Evolutionary conservation across 257 asterid genomes (phyloP), one percentile per base, ranked within the genome.

Genomic region (Gentiana macrophylla): DNA sequence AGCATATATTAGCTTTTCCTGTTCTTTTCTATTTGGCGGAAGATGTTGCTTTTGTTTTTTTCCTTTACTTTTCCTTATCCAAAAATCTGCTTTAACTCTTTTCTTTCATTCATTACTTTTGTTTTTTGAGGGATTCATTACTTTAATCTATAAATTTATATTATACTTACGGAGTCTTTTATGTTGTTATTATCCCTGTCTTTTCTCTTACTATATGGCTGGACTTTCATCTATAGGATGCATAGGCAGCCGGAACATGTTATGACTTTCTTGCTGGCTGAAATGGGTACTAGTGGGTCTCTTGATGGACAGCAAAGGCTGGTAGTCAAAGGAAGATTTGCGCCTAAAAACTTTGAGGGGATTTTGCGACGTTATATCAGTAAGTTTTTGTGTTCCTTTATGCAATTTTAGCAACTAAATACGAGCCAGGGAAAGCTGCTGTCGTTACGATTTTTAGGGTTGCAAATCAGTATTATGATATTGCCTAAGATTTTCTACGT

Each of bases 181-280:
- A 24, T 24, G 24, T 24, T 24, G 24, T 24, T 59, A 12, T 49
- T 47, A 9, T 24, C 12, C 35, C 35, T 35, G 36, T 61, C 47
- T 41, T 15, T 24, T 24, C 24, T 24, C 24, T 24, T 24, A 24
- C 24, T 24, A 24, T 24, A 24, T 24, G 24, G 24, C 24, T 24
- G 24, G 24, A 24, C 24, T 32, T 50, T 36, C 41, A 48, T 70
- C 34, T 36, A 58, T 56, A 90, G 98, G 66, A 90, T 86, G 98
- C 98, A 84, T 68, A 73, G 98, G 56, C 98, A 90, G 73, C 96
- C 95, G 3, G 96, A 90, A 77, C 98, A 86, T 71, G 98, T 86
- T 10, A 86, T 86, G 96, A 79, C 88, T 45, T 90, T 90, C 84
- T 73, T 86, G 74, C 78, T 90, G 67, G 96, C 98, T 80, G 96